Conservation (phyloP, 768 basidiomycete genomes). For the Mrakia frigida region DNA sequence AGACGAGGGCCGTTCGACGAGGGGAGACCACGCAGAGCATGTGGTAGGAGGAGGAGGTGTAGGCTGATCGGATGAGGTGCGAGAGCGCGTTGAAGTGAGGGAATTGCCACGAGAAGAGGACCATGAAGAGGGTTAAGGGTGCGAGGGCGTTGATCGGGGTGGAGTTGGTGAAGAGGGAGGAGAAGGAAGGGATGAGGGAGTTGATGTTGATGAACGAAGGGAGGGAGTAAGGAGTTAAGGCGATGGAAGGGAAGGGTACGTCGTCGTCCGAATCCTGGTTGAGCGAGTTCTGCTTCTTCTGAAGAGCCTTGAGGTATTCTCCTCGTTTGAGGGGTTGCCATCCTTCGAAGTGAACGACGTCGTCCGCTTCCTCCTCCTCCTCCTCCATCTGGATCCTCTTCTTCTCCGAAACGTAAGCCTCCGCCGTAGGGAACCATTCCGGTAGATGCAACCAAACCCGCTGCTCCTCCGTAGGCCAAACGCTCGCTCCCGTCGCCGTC, state of each 20-base stretch:
- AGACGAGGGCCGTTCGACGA: constrained; percentile 72
- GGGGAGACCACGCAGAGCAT: constrained; percentile 85
- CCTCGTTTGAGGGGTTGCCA: constrained; percentile 14
- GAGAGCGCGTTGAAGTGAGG: constrained; percentile 96
- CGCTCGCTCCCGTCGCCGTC: constrained; percentile 82
- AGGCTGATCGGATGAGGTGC: constrained; percentile 75
- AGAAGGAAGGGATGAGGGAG: constrained; percentile 39
- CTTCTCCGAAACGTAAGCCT: not conserved
- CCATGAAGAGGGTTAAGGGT: constrained; percentile 69
- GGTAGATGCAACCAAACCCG: constrained; percentile 59
- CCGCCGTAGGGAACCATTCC: constrained; percentile 22
- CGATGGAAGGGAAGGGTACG: constrained; percentile 26
- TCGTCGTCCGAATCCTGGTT: not conserved
- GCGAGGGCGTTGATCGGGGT: constrained; percentile 60
- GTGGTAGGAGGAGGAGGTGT: constrained; percentile 85
- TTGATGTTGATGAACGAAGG: constrained; percentile 32
- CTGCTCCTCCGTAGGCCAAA: constrained; percentile 61
- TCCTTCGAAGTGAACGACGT: constrained; percentile 26
- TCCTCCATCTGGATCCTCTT: constrained; percentile 17
- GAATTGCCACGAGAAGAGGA: constrained; percentile 96
- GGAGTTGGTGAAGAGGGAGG: constrained; percentile 38
- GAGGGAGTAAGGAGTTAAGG: constrained; percentile 28
- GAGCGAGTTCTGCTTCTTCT: constrained; percentile 5
- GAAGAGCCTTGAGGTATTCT: constrained; percentile 6
- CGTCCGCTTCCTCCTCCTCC: constrained; percentile 17